Percentiles rank a stretch among this genome's conserved stretches.
Conservation (phyloP, 2,329 filamentous ascomycete species). For the Aspergillus flavus region DNA sequence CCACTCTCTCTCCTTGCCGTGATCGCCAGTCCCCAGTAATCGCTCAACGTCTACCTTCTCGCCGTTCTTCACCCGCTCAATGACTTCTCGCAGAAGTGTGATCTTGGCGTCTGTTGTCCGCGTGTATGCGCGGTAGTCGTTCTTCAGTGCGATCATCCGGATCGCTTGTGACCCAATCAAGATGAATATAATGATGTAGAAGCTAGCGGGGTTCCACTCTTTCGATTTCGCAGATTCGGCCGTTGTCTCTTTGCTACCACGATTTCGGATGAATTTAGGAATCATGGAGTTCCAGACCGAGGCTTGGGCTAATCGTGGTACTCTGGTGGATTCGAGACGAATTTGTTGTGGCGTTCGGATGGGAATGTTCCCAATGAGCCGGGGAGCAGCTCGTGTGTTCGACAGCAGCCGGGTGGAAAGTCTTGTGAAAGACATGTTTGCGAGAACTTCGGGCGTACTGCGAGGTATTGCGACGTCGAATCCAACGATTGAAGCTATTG, state of each 20-base stretch:
- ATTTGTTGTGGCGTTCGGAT: slow-evolving; percentile 13
- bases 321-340: slow-evolving; percentile 26
- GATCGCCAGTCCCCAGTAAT: slow-evolving; percentile 75
- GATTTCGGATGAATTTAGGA: slow-evolving; percentile 58
- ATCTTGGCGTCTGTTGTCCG: slow-evolving; percentile 81
- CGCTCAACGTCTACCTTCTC: slow-evolving; percentile 81
- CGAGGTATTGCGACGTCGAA: neutral
- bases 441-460: neutral
- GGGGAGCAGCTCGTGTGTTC: neutral
- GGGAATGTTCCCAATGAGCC: slow-evolving; percentile 1
- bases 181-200: slow-evolving; percentile 78
- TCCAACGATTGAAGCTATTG: neutral
- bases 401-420: neutral
- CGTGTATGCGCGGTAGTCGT: slow-evolving; percentile 71
- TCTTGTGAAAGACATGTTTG: neutral
- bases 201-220: slow-evolving; percentile 79
- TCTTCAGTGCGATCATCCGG: slow-evolving; percentile 80
- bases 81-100: slow-evolving; percentile 68
- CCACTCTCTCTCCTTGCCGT: slow-evolving; percentile 79
- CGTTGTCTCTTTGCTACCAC: slow-evolving; percentile 28
- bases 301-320: slow-evolving; percentile 57
- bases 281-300: slow-evolving; percentile 72
- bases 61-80: slow-evolving; percentile 49
- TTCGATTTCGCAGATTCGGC: slow-evolving; percentile 52
- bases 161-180: slow-evolving; percentile 96